These are phyloP conservation scores for Cymbopogon citratus DNA, from an alignment of 176 grass and related monocot species.

Conservation along the genomic window DNA sequence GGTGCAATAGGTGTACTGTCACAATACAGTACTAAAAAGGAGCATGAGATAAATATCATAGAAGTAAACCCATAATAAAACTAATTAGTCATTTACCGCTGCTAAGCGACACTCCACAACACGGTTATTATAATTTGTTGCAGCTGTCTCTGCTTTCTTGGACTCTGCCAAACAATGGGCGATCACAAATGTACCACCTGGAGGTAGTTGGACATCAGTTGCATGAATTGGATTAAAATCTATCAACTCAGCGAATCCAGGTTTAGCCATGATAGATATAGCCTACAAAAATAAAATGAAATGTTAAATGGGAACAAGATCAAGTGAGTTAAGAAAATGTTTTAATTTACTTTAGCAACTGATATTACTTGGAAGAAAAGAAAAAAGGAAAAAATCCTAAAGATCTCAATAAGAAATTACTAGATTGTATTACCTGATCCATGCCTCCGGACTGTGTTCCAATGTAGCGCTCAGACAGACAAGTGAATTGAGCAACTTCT, in stretches of 20 bases:
- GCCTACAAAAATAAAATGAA: constrained; percentile 49
- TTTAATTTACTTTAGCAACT: background rate
- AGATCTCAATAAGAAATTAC: background rate
- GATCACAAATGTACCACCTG: constrained; percentile 40
- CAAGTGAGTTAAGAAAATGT: background rate
- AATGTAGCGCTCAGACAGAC: constrained; percentile 82
- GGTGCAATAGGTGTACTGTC: no score
- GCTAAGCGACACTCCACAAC: no score
- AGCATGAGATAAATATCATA: background rate
- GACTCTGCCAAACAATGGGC: no score
- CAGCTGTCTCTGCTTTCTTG: no score
- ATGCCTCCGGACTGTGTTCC: constrained; percentile 95
- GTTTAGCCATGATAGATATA: constrained; percentile 95
- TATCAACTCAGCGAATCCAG: constrained; percentile 93
- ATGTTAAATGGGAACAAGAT: constrained; percentile 5
- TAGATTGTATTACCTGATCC: constrained; percentile 64
- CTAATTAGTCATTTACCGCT: no score
- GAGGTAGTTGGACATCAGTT: constrained; percentile 79
- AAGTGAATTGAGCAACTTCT: constrained; percentile 97
- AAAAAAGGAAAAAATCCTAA: background rate
- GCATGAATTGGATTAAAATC: constrained; percentile 97
- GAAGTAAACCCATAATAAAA: background rate
- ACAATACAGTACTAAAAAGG: background rate
- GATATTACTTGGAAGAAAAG: background rate
- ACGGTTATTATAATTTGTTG: no score